These are phyloP conservation scores for Grifola frondosa DNA, from an alignment of 1,284 basidiomycete species.

Conservation along the genomic window DNA sequence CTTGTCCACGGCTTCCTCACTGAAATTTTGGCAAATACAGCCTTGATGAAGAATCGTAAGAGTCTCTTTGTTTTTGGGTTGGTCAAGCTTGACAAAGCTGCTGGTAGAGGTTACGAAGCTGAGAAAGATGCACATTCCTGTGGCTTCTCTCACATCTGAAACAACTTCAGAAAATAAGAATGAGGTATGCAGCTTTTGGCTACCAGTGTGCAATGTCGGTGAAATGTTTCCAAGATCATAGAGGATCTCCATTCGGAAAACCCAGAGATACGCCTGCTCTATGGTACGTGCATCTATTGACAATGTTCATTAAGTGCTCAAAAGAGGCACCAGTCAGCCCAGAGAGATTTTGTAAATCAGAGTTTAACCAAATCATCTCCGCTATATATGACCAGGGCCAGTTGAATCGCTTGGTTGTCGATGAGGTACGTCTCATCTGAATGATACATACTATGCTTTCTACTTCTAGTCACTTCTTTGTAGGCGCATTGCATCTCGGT, in stretches of 20 bases:
- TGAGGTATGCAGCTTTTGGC: constrained; percentile 32
- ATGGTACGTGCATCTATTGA: constrained; percentile 48
- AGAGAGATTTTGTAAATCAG: constrained; percentile 62
- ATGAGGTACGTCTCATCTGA: constrained; percentile 56
- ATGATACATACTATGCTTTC: background rate
- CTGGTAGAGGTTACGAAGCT: constrained; percentile 70
- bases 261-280: constrained; percentile 66
- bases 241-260: constrained; percentile 61
- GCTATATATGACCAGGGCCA: constrained; percentile 52
- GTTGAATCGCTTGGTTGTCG: constrained; percentile 73
- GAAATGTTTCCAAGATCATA: constrained; percentile 47
- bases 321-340: constrained; percentile 57
- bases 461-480: background rate
- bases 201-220: background rate
- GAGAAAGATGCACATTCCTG: constrained; percentile 52
- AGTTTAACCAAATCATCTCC: constrained; percentile 54
- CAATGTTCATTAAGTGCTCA: constrained; percentile 16
- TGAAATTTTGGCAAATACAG: constrained; percentile 42
- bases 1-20: too few species aligned
- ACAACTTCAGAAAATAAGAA: constrained; percentile 47
- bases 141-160: constrained; percentile 69
- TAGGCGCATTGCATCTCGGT: constrained; percentile 88
- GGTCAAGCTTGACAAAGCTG: constrained; percentile 1
- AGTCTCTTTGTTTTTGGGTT: constrained; percentile 2
- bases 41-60: constrained; percentile 83